Base-by-base conservation (phyloP, 805 yeast genomes). In the Pichia sporocuriosa region DNA sequence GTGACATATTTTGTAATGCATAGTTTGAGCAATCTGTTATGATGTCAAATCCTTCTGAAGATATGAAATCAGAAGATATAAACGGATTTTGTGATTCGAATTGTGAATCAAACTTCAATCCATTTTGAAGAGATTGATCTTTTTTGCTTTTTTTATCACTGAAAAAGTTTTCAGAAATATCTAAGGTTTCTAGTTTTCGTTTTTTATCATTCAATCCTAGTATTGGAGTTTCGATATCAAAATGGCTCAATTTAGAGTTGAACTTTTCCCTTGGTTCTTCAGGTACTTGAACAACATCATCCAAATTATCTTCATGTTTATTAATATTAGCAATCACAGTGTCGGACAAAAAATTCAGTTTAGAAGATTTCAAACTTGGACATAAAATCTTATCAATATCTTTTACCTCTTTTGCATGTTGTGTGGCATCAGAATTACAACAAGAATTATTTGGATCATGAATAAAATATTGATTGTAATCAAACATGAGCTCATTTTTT, bases 31-130 rank as follows among this genome's bases (percentile, higher is more conserved):
- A n/a, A 32, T 6, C 8, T 9, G 24, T 31, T 5, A 7, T 11
- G 19, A 6, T 9, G 6, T 34, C 37, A 12, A 34, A 6, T 15
- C 12, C 37, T 4, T 35, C 37, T 11, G 31, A 35, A 11, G 37
- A 24, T 16, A 35, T 23, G 25, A 35, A 35, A 25, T 35, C 37
- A 3, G 37, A 35, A 10, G 37, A 35, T 4, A 35, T 35, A 20
- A 15, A 35, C 7, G 8, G 37, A 12, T 26, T 26, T 26, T 13
- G n/a, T n/a, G n/a, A n/a, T n/a, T n/a, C n/a, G n/a, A n/a, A n/a
- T n/a, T n/a, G n/a, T n/a, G n/a, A n/a, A n/a, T n/a, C n/a, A n/a
- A n/a, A n/a, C n/a, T n/a, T n/a, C n/a, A n/a, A n/a, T n/a, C n/a
- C n/a, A n/a, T n/a, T 5, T 11, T 26, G 29, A 9, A 26, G 13